These are phyloP conservation scores for Marchantia polymorpha DNA, from an alignment of 225 moss, liverwort and hornwort species.

Conservation along the genomic window DNA sequence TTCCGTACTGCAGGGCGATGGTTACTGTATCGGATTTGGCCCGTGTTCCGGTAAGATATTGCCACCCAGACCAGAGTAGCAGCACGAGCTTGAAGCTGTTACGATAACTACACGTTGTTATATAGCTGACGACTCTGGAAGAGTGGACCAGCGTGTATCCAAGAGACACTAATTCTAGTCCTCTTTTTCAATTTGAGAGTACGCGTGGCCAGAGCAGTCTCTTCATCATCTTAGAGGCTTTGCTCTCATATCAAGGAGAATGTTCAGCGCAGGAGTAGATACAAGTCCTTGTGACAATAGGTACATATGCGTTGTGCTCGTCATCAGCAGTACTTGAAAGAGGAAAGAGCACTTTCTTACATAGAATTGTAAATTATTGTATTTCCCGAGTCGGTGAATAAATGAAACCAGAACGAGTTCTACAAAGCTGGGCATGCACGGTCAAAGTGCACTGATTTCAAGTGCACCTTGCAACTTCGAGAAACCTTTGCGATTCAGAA, in stretches of 20 bases:
- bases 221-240: neutral
- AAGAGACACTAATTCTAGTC: neutral
- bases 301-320: no score
- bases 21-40: slow-evolving; percentile 76
- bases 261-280: neutral
- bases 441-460: no score
- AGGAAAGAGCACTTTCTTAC: neutral
- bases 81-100: neutral
- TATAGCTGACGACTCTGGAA: neutral
- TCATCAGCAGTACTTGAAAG: no score
- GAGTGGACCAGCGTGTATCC: neutral
- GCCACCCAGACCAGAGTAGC: slow-evolving; percentile 34
- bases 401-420: no score
- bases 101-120: neutral
- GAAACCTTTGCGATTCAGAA: no score
- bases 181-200: neutral
- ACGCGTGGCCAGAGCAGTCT: neutral
- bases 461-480: no score
- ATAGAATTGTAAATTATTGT: neutral
- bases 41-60: slow-evolving; percentile 65
- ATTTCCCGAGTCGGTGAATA: no score
- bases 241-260: neutral
- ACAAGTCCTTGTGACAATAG: neutral
- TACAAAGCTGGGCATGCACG: no score
- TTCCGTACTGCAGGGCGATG: slow-evolving; percentile 58